A percentile compares a stretch with the other conserved stretches of the same genome.
These are phyloP conservation scores for Fusarium sp. DNA, from an alignment of 2,329 filamentous ascomycete genomes.

Conservation along the genomic window DNA sequence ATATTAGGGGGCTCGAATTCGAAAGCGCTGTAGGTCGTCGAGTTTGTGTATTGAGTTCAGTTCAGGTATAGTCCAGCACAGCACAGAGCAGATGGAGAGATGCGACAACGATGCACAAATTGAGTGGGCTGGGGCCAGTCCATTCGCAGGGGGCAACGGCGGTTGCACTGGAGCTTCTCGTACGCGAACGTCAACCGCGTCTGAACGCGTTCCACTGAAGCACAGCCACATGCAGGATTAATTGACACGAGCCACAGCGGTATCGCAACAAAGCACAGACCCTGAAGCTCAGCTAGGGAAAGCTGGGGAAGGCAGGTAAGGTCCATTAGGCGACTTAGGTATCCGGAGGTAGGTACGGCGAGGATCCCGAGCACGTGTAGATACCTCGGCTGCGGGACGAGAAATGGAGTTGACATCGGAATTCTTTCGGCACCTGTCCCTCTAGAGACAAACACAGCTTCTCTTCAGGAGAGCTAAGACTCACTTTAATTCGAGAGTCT, in stretches of 20 bases:
- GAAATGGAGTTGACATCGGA: constrained; percentile 37
- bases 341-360: constrained; percentile 30
- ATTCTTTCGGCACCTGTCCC: constrained; percentile 36
- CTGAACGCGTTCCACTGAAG: constrained; percentile 51
- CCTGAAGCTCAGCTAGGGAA: constrained; percentile 4
- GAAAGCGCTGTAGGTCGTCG: constrained; percentile 33
- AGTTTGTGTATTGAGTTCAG: constrained; percentile 19
- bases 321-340: not conserved
- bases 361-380: constrained; percentile 53
- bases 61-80: not conserved
- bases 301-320: constrained; percentile 24
- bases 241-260: constrained; percentile 46
- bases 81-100: constrained; percentile 25
- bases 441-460: constrained; percentile 24
- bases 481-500: constrained; percentile 9
- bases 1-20: constrained; percentile 33
- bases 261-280: constrained; percentile 15
- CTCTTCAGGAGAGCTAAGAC: constrained; percentile 7
- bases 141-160: constrained; percentile 44
- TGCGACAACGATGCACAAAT: constrained; percentile 49
- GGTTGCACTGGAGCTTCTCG: constrained; percentile 32
- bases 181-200: constrained; percentile 48
- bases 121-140: constrained; percentile 49
- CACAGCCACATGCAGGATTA: constrained; percentile 46
- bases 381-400: constrained; percentile 51